A percentile compares a stretch with the other conserved stretches of the same genome.
phyloP scores from a whole-genome alignment of 2,329 filamentous ascomycete genomes.

The Trematosphaeria pertusa region DNA sequence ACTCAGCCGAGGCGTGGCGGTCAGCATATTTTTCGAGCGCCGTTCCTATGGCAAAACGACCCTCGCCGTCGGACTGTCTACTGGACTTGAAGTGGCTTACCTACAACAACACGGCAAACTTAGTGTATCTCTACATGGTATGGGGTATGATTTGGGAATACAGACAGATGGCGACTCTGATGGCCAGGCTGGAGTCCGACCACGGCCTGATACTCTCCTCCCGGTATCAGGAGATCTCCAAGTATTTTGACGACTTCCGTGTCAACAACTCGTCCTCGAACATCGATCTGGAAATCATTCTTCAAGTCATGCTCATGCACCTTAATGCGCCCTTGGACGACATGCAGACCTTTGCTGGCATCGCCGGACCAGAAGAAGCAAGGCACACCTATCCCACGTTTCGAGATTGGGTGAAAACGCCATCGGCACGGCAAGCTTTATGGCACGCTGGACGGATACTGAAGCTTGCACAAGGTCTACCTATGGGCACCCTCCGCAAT shows the following conservation, averaged over 20 bases:
- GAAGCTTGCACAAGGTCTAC: conserved; percentile 64
- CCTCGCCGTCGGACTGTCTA: conserved; percentile 39
- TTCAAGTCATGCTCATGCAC: conserved; percentile 66
- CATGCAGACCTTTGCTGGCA: conserved; percentile 71
- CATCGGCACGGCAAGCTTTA: conserved; percentile 65
- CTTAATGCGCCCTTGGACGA: conserved; percentile 70
- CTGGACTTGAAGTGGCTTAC: conserved; percentile 31
- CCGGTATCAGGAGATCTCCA: conserved; percentile 63
- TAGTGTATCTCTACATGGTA: conserved; percentile 69
- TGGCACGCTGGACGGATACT: conserved; percentile 74
- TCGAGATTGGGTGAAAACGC: conserved; percentile 64
- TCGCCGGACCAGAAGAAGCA: conserved; percentile 71
- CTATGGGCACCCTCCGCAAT: conserved; percentile 63
- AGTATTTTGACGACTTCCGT: conserved; percentile 61
- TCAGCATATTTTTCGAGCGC: conserved; percentile 58
- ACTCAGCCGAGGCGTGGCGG: conserved; percentile 70
- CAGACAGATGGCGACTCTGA: conserved; percentile 63
- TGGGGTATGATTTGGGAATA: conserved; percentile 73
- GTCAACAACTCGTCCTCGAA: conserved; percentile 52
- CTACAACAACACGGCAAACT: conserved; percentile 50
- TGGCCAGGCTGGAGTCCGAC: conserved; percentile 42
- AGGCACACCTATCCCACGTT: conserved; percentile 64
- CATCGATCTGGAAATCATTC: conserved; percentile 41
- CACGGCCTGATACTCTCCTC: conserved; percentile 48
- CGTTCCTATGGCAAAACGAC: conserved; percentile 19